Base-by-base conservation (phyloP, 768 basidiomycete genomes). In the Russula lepida region DNA sequence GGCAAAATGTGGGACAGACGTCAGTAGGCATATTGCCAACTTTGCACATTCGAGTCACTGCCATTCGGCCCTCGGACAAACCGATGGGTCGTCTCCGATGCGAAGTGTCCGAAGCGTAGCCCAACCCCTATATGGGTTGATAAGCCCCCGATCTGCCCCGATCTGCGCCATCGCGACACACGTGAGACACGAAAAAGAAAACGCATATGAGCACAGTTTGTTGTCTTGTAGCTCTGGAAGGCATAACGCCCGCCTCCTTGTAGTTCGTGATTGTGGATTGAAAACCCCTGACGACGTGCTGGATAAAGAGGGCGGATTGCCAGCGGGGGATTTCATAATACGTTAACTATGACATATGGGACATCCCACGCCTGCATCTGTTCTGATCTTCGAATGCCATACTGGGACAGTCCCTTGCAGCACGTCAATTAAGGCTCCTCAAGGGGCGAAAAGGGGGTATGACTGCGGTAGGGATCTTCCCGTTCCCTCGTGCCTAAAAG, bases 131-230 rank as follows among this genome's bases (percentile, higher is more conserved):
- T 39, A 63, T 58, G 58, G 62, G 56, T 49, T 63, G 62, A 63
- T 63, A 63, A 63, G 56, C 47, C 23, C 56, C 57, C 62, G 62
- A 63, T 63, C 62, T 58, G 44, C 56, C 37, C 62, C 62, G 62
- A 63, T 63, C 62, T 63, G 51, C 52, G 46, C 30, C 52, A 54
- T 47, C 35, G 46, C 47, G 55, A 53, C 23, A 2, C 28, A 32
- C 49, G 52, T 33, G 56, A 19, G 35, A 32, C 7, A 7, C 13
- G 17, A 21, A 30, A 48, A 33, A 21, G 19, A 49, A 50, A 32
- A 56, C 23, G 44, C 37, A 48, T 30, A 27, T 37, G 4, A 35
- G n/a, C n/a, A 35, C 35, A 2, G 13, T 37, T 17, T 37, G 35
- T 17, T 37, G 35, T 15, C 35, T 37, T 32, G 32, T n/a, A 4